A percentile compares a stretch with the other conserved stretches of the same genome.
Evolutionary conservation across 495 filamentous ascomycete genomes (phyloP).

Genomic region (Penicillium pulvis): DNA sequence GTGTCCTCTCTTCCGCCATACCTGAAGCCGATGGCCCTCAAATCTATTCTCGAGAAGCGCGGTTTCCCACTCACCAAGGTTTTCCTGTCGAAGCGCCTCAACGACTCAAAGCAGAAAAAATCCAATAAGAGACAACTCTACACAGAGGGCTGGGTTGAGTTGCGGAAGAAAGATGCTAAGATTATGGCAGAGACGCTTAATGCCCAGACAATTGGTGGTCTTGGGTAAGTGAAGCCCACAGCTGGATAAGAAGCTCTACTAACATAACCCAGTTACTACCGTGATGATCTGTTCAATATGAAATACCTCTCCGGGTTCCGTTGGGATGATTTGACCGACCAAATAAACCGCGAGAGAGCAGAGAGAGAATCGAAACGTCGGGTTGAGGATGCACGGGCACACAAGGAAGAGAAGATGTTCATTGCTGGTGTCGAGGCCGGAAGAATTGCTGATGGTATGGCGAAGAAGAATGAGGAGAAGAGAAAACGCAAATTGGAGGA

Average conservation of each 20-base stretch:
- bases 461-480: slow-evolving; percentile 64
- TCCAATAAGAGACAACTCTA: slow-evolving; percentile 82
- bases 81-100: slow-evolving; percentile 83
- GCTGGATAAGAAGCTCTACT: background rate
- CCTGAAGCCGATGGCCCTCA: slow-evolving; percentile 84
- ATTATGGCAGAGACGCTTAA: slow-evolving; percentile 83
- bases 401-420: slow-evolving; percentile 82
- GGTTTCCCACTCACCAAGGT: slow-evolving; percentile 78
- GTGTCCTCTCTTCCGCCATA: slow-evolving; percentile 81
- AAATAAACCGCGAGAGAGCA: slow-evolving; percentile 69
- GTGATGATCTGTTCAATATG: slow-evolving; percentile 90
- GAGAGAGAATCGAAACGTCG: slow-evolving; percentile 78
- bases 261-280: slow-evolving; percentile 62
- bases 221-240: slow-evolving; percentile 52
- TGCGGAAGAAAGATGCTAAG: slow-evolving; percentile 75
- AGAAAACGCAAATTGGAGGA: slow-evolving; percentile 40
- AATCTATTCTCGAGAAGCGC: slow-evolving; percentile 73
- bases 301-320: slow-evolving; percentile 72
- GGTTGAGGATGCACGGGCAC: slow-evolving; percentile 75
- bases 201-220: slow-evolving; percentile 77
- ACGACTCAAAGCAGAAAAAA: slow-evolving; percentile 62
- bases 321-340: slow-evolving; percentile 2
- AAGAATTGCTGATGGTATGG: slow-evolving; percentile 72
- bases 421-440: slow-evolving; percentile 79
- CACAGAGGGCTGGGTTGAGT: slow-evolving; percentile 95